Percentiles rank a stretch among this genome's conserved stretches.
phyloP scores from a whole-genome alignment of 129 eudicot species.

The Oenanthe sinensis region DNA sequence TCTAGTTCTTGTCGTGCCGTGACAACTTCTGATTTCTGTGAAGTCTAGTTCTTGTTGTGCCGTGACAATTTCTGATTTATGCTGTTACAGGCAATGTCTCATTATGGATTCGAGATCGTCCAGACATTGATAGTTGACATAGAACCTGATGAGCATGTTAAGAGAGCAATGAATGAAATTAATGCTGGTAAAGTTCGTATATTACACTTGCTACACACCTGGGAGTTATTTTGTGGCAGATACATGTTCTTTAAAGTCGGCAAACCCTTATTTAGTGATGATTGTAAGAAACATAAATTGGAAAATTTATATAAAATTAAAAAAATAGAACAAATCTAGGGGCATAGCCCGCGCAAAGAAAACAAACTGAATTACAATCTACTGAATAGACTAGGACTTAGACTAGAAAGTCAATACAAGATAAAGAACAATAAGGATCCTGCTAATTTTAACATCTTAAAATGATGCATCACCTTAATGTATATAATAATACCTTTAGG shows the following conservation, averaged over 20 bases:
- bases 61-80: conserved; percentile 2
- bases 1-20: conserved; percentile 7
- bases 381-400: neutral
- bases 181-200: conserved; percentile 58
- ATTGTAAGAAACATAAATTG: too few relatives aligned
- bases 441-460: neutral
- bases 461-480: neutral
- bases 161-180: conserved; percentile 95
- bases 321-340: too few relatives aligned
- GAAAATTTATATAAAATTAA: neutral
- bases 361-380: neutral
- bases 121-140: conserved; percentile 82
- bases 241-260: neutral
- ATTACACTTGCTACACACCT: neutral
- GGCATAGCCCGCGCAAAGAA: too few relatives aligned
- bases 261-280: neutral
- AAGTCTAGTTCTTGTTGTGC: conserved; percentile 7
- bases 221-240: too few relatives aligned
- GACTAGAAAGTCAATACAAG: too few relatives aligned
- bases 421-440: neutral
- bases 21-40: neutral
- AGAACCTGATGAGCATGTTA: conserved; percentile 86
- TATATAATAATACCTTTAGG: neutral
- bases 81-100: conserved; percentile 74
- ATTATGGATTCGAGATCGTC: conserved; percentile 81